Evolutionary conservation across 345 rosid species (phyloP).

Genomic region (Abelmoschus esculentus): DNA sequence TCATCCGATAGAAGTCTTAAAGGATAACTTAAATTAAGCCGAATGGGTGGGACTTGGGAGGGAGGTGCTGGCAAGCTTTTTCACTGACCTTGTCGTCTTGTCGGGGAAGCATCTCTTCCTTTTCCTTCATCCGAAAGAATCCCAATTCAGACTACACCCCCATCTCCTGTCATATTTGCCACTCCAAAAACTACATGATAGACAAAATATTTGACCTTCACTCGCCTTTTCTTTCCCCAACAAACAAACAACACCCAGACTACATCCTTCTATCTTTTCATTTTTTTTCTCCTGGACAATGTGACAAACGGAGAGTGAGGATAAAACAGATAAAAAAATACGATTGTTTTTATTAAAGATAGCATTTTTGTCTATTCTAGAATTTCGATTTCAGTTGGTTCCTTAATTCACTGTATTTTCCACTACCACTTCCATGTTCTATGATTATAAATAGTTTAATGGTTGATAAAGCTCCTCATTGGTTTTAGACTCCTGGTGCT

Average conservation of each 20-base stretch:
- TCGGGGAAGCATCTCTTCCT: conserved; percentile 30
- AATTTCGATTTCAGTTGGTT: neutral
- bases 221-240: conserved; percentile 7
- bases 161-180: conserved; percentile 16
- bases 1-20: conserved; percentile 49
- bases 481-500: conserved; percentile 10
- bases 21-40: conserved; percentile 44
- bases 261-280: too few relatives aligned
- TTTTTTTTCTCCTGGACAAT: too few relatives aligned
- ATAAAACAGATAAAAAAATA: neutral
- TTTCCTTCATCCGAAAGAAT: conserved; percentile 7
- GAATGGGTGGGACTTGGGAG: conserved; percentile 58
- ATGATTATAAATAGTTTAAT: neutral
- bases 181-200: conserved; percentile 3
- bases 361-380: neutral
- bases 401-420: neutral
- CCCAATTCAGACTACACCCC: conserved; percentile 18
- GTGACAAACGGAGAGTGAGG: neutral
- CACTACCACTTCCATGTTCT: neutral
- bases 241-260: neutral
- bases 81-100: conserved; percentile 39
- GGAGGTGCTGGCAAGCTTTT: conserved; percentile 40
- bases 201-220: conserved; percentile 26
- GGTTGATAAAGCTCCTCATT: neutral
- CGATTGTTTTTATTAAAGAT: neutral